phyloP scores from a whole-genome alignment of 1,139 yeast species.

The Pichia terricola region DNA sequence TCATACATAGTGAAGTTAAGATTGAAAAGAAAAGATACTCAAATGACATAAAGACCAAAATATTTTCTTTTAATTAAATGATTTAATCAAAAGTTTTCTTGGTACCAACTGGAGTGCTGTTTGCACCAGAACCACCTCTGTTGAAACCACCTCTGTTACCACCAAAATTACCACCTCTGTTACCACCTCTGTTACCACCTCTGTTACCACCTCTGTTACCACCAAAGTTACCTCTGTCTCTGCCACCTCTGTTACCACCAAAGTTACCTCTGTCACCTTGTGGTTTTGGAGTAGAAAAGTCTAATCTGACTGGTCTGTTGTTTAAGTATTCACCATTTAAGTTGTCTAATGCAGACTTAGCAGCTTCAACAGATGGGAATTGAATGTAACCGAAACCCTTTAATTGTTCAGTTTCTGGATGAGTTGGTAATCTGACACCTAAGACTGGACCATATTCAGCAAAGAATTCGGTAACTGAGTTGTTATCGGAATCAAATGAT shows the following conservation, averaged over 20 bases:
- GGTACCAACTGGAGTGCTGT: slow-evolving; percentile 55
- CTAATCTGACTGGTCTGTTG: slow-evolving; percentile 92
- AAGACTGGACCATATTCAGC: slow-evolving; percentile 71
- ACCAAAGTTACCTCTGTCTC: slow-evolving; percentile 22
- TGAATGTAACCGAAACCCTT: slow-evolving; percentile 99
- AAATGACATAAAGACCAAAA: not conserved
- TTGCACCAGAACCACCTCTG: slow-evolving; percentile 45
- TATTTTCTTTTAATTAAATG: not conserved
- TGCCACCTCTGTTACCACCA: slow-evolving; percentile 9
- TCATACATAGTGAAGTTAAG: not conserved
- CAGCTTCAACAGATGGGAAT: slow-evolving; percentile 77
- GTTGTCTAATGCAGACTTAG: slow-evolving; percentile 79
- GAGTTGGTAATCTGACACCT: slow-evolving; percentile 92
- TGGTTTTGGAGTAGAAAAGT: slow-evolving; percentile 80
- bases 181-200: slow-evolving; percentile 30
- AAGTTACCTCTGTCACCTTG: slow-evolving; percentile 27
- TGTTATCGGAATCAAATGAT: slow-evolving; percentile 82
- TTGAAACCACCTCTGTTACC: slow-evolving; percentile 32
- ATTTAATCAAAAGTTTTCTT: slow-evolving; percentile 67
- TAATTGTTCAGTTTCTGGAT: slow-evolving; percentile 97
- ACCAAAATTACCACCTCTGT: slow-evolving; percentile 35
- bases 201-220: slow-evolving; percentile 3
- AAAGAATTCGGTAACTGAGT: slow-evolving; percentile 61
- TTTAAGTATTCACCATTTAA: slow-evolving; percentile 82
- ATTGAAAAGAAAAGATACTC: not conserved